These are phyloP conservation scores for Aspergillus sp. DNA, from an alignment of 2,329 filamentous ascomycete genomes.

Conservation along the genomic window DNA sequence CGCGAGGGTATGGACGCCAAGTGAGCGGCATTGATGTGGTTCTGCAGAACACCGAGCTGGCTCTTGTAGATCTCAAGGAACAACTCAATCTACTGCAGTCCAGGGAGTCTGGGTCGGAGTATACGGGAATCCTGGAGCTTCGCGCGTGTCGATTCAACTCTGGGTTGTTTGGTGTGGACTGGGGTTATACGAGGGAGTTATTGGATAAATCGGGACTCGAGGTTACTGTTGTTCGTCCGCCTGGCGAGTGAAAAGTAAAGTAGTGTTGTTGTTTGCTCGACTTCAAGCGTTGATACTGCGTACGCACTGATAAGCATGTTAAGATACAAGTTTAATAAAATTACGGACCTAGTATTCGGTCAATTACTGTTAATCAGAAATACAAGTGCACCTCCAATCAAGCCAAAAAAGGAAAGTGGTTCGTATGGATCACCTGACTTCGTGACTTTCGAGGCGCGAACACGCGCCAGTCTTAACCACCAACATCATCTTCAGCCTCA, in stretches of 20 bases:
- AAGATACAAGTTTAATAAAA: not conserved
- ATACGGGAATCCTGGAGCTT: slow-evolving; percentile 31
- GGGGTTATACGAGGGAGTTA: slow-evolving; percentile 49
- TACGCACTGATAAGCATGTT: not conserved
- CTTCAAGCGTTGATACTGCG: not conserved
- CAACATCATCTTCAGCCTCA: not conserved
- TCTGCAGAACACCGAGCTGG: slow-evolving; percentile 48
- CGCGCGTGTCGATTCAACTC: slow-evolving; percentile 59
- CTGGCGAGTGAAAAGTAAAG: slow-evolving; percentile 8
- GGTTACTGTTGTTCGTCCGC: slow-evolving; percentile 35
- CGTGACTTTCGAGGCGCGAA: not conserved
- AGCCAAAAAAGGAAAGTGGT: not conserved
- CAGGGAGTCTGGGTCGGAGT: slow-evolving; percentile 5
- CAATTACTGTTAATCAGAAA: not conserved
- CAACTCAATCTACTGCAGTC: slow-evolving; percentile 36
- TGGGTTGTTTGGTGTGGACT: slow-evolving; percentile 56
- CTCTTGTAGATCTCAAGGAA: slow-evolving; percentile 50
- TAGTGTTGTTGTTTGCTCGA: not conserved
- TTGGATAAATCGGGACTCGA: slow-evolving; percentile 41
- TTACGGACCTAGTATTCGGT: not conserved
- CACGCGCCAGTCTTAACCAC: not conserved
- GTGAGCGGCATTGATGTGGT: slow-evolving; percentile 43
- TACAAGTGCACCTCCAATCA: not conserved
- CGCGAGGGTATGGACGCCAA: slow-evolving; percentile 47
- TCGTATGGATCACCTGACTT: not conserved